These are phyloP conservation scores for Geotrichum australiense DNA, from an alignment of 1,139 yeast genomes.

Conservation along the genomic window DNA sequence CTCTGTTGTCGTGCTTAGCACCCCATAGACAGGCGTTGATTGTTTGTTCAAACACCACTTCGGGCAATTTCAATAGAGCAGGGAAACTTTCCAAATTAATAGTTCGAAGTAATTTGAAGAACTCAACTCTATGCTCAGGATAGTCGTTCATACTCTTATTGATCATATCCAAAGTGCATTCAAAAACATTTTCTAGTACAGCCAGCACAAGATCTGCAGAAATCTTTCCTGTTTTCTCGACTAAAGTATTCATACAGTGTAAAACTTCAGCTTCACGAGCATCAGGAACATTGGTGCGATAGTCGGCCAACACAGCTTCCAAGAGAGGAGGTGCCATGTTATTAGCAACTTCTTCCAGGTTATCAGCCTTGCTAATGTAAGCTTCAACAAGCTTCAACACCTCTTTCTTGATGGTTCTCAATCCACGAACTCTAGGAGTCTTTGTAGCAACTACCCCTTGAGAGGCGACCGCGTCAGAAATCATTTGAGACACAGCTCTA, in stretches of 20 bases:
- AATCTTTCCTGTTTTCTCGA: constrained; percentile 75
- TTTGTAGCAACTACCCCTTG: constrained; percentile 87
- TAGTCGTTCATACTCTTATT: constrained; percentile 91
- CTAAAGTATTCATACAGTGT: constrained; percentile 88
- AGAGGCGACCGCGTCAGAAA: constrained; percentile 67
- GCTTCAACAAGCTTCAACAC: constrained; percentile 84
- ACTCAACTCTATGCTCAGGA: constrained; percentile 97
- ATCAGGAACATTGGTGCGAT: constrained; percentile 82
- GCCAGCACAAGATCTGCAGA: constrained; percentile 87
- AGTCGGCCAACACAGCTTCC: constrained; percentile 83
- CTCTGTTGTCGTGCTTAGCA: constrained; percentile 92
- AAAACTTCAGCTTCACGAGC: constrained; percentile 97
- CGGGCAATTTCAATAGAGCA: constrained; percentile 82
- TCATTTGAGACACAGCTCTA: constrained; percentile 84
- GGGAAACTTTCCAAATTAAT: constrained; percentile 80
- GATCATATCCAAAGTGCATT: constrained; percentile 91
- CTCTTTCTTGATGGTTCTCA: constrained; percentile 95
- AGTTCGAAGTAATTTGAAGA: constrained; percentile 80
- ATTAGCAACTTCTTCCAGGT: constrained; percentile 75
- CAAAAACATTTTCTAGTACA: constrained; percentile 86
- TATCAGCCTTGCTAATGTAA: constrained; percentile 79
- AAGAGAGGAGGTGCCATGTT: constrained; percentile 80
- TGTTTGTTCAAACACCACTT: constrained; percentile 84
- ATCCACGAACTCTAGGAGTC: constrained; percentile 90
- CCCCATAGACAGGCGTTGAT: constrained; percentile 97